phyloP scores from a whole-genome alignment of 2,329 filamentous ascomycete genomes.

The Paraphoma chrysanthemicola region DNA sequence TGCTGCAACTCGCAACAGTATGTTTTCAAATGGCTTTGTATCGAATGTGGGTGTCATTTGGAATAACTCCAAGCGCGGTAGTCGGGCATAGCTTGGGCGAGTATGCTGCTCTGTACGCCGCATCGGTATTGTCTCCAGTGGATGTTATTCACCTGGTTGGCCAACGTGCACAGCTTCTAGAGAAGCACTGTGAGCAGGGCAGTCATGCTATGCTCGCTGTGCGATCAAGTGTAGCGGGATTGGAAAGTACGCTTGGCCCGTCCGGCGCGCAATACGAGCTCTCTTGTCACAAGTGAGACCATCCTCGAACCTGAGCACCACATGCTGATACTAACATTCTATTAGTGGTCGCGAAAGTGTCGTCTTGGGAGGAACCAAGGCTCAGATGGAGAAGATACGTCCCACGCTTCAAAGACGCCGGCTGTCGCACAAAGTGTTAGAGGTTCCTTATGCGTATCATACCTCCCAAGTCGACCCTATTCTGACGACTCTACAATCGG shows the following conservation, averaged over 20 bases:
- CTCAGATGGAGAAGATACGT: constrained; percentile 2
- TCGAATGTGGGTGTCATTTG: constrained; percentile 13
- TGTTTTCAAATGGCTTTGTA: constrained; percentile 48
- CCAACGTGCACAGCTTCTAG: constrained; percentile 40
- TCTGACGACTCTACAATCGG: constrained; percentile 47
- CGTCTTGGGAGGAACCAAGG: constrained; percentile 35
- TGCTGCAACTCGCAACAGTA: constrained; percentile 49
- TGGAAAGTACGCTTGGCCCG: too few relatives aligned
- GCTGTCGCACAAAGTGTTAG: constrained; percentile 6
- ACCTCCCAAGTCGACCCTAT: constrained; percentile 50
- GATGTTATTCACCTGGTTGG: constrained; percentile 48
- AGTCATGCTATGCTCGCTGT: constrained; percentile 44
- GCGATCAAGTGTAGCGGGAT: not conserved
- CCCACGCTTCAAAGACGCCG: not conserved
- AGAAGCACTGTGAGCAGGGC: constrained; percentile 7
- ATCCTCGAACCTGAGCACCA: not conserved
- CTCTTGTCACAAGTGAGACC: constrained; percentile 8
- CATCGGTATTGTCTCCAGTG: constrained; percentile 43
- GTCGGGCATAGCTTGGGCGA: constrained; percentile 46
- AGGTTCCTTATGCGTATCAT: constrained; percentile 27
- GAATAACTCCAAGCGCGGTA: constrained; percentile 15
- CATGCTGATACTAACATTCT: constrained; percentile 27
- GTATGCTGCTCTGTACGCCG: constrained; percentile 47
- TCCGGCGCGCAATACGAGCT: not conserved
- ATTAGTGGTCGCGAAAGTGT: constrained; percentile 34